Conservation (phyloP, 345 rosid species). For the Arabis hirsuta region DNA sequence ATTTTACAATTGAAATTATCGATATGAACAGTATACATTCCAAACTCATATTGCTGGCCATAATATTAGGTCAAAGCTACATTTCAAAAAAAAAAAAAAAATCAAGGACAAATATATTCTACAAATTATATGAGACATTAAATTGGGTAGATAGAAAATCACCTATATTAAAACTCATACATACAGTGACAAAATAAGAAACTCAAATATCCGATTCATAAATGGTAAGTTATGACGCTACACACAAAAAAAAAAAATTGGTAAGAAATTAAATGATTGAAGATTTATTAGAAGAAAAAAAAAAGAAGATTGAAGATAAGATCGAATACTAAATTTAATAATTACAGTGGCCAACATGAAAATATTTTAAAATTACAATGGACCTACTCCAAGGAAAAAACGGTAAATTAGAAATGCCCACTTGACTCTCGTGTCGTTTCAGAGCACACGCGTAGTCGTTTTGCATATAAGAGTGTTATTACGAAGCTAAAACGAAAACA, state of each 20-base stretch:
- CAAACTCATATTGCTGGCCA: neutral
- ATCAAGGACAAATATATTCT: neutral
- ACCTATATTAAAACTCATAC: constrained; percentile 7
- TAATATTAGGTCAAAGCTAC: neutral
- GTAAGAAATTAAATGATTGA: too few species aligned
- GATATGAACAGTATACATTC: too few species aligned
- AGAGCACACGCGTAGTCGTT: neutral
- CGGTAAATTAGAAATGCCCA: neutral
- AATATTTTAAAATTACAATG: neutral
- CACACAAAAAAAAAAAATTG: too few species aligned
- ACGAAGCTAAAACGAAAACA: neutral
- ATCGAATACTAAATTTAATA: constrained; percentile 7
- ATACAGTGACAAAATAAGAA: neutral
- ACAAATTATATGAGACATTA: neutral
- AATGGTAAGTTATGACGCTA: neutral
- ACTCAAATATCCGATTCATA: constrained; percentile 15
- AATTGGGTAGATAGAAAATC: neutral
- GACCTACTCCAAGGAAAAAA: neutral
- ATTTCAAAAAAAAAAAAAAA: neutral
- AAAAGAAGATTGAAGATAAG: neutral
- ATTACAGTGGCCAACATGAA: neutral
- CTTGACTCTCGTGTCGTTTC: neutral
- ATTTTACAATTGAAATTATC: too few species aligned
- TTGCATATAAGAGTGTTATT: constrained; percentile 31
- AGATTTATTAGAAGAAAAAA: too few species aligned